Conservation (phyloP, 164 flowering plant genomes). For the Stephania japonica region DNA sequence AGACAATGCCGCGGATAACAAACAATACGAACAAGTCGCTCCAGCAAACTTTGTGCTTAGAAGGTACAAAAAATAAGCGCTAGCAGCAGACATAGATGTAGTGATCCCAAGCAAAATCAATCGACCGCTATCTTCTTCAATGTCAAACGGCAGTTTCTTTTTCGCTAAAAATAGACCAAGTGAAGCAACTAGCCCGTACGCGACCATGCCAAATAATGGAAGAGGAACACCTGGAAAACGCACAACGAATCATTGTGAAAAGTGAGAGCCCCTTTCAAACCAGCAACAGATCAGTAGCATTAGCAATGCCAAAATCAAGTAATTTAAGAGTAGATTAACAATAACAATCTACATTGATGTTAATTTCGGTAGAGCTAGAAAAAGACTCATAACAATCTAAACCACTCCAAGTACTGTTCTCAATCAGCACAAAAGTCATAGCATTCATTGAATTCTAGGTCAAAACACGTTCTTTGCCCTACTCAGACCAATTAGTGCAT, state of each 20-base stretch:
- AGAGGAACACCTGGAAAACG: slow-evolving; percentile 84
- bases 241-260: slow-evolving; percentile 32
- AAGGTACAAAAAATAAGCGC: slow-evolving; percentile 80
- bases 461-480: neutral
- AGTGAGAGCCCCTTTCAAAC: slow-evolving; percentile 25
- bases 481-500: too few relatives aligned
- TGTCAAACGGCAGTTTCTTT: slow-evolving; percentile 42
- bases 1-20: slow-evolving; percentile 58
- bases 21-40: slow-evolving; percentile 72
- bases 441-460: too few relatives aligned
- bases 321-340: too few relatives aligned
- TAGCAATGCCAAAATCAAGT: neutral
- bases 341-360: too few relatives aligned
- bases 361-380: too few relatives aligned
- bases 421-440: neutral
- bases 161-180: slow-evolving; percentile 53
- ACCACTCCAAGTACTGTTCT: neutral
- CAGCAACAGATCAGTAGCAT: slow-evolving; percentile 15
- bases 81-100: slow-evolving; percentile 86
- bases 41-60: slow-evolving; percentile 65
- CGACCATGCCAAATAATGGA: slow-evolving; percentile 76
- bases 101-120: slow-evolving; percentile 56
- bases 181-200: slow-evolving; percentile 62
- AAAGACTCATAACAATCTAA: neutral
- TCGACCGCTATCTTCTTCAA: slow-evolving; percentile 50